These are phyloP conservation scores for Rhodocollybia butyracea DNA, from an alignment of 768 basidiomycete species.

Conservation along the genomic window DNA sequence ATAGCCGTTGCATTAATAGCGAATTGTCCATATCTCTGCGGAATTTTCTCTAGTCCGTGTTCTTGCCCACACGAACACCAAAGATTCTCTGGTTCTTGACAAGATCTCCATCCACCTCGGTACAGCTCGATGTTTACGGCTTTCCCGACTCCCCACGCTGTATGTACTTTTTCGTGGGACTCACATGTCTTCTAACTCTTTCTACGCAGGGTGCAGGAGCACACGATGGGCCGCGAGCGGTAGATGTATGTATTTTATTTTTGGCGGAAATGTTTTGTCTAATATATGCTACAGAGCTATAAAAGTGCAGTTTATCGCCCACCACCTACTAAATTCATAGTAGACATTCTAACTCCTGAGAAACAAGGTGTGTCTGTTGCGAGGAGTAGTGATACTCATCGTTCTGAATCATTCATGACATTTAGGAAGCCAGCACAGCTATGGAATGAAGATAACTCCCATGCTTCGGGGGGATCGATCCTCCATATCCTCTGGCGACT, in stretches of 20 bases:
- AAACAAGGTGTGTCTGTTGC: conserved; percentile 44
- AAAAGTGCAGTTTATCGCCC: conserved; percentile 59
- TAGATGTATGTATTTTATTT: neutral
- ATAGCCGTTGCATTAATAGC: no score
- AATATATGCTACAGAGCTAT: conserved; percentile 38
- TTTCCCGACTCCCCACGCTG: conserved; percentile 1
- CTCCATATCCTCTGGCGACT: conserved; percentile 27
- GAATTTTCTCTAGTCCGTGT: no score
- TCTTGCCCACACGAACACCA: no score
- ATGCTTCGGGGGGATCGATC: conserved; percentile 32
- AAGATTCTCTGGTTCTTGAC: neutral
- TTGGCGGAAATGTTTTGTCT: neutral
- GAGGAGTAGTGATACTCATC: neutral
- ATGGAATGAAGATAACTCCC: conserved; percentile 60
- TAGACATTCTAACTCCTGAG: conserved; percentile 54
- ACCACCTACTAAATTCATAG: conserved; percentile 56
- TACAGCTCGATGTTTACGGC: neutral
- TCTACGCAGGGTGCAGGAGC: conserved; percentile 5
- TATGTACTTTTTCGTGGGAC: neutral
- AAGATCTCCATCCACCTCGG: neutral
- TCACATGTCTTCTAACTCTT: no score
- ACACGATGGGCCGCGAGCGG: conserved; percentile 3
- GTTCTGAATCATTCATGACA: neutral
- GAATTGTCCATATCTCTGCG: no score
- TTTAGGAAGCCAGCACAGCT: conserved; percentile 51